Evolutionary conservation across 495 filamentous ascomycete species (phyloP), one percentile per base, ranked within the genome.

Genomic region (Mycothermus thermophilus): DNA sequence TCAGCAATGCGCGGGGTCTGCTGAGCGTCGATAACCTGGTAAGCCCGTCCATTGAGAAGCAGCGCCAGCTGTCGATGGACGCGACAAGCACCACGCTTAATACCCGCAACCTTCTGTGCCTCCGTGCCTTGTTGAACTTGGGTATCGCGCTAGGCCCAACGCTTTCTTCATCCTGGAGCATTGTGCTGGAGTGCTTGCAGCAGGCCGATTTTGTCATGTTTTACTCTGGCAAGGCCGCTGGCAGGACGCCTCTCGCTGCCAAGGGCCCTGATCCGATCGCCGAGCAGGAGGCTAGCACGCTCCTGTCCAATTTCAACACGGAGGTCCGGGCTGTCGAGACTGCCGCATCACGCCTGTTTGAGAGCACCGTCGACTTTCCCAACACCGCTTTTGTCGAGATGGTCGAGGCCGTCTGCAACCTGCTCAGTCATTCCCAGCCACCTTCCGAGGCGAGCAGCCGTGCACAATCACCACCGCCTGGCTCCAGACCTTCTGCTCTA

Each of bases 91-190:
- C 74, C 9, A 73, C 73, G 9, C 65, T 97, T 21, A 92, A 79
- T 48, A 87, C 83, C 9, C 72, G 90, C 8, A 95, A 97, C 50
- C 64, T 97, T 1, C 59, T 95, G 7, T 95, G 88, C 46, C 61
- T 97, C 18, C 67, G 90, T 46, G 90, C 90, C 32, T 66, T 96
- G 10, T 64, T 97, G 3, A 95, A 97, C 44, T 60, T 97, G 9
- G 90, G 92, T 3, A 97, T 96, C 50, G 92, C 90, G 25, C 61
- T 97, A 5, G 90, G 90, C 0, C 84, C 90, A 5, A 88, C 83
- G 3, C 62, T 97, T 12, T 79, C 79, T 20, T 65, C 67, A 12
- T 81, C 87, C 16, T 96, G 88, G 84, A 74, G 74, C 1, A 95
- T 97, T 35, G 60, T 96, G 13, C 63, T 96, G 2, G 87, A 94